Percentiles rank a stretch among this genome's conserved stretches.
Evolutionary conservation across 305 asterid species (phyloP).

Genomic region (Ajuga reptans): DNA sequence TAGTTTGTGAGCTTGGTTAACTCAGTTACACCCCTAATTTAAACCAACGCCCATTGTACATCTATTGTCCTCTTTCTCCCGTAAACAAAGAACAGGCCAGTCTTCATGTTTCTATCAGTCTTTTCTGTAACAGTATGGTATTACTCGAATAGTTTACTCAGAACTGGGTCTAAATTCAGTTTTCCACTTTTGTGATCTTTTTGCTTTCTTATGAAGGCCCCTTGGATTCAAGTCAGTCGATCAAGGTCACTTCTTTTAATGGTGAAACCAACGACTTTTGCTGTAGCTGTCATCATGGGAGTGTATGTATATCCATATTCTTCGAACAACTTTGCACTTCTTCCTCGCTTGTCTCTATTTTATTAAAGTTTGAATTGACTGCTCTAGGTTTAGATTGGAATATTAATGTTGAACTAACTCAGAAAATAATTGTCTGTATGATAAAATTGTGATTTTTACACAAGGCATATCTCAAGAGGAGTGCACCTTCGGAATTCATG

Average conservation of each 20-base stretch:
- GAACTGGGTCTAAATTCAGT: no score
- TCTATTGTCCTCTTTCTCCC: no score
- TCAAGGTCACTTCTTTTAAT: conserved; percentile 71
- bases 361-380: not conserved
- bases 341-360: not conserved
- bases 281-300: conserved; percentile 73
- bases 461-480: not conserved
- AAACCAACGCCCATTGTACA: no score
- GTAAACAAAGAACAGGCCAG: not conserved
- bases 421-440: not conserved
- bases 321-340: not conserved
- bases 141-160: not conserved
- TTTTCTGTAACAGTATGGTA: not conserved
- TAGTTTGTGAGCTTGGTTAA: no score
- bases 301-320: conserved; percentile 41
- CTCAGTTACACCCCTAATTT: no score
- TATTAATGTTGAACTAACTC: not conserved
- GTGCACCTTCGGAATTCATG: not conserved
- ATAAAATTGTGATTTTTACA: not conserved
- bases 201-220: conserved; percentile 50
- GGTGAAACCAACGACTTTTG: conserved; percentile 75
- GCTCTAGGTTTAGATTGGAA: not conserved
- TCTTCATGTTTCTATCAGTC: not conserved
- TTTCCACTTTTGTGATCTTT: no score
- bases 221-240: conserved; percentile 95